A percentile compares a stretch with the other conserved stretches of the same genome.
Evolutionary conservation across 192 early-diverging fungal genomes (phyloP).

Genomic region (Phycomyces blakesleeanus): DNA sequence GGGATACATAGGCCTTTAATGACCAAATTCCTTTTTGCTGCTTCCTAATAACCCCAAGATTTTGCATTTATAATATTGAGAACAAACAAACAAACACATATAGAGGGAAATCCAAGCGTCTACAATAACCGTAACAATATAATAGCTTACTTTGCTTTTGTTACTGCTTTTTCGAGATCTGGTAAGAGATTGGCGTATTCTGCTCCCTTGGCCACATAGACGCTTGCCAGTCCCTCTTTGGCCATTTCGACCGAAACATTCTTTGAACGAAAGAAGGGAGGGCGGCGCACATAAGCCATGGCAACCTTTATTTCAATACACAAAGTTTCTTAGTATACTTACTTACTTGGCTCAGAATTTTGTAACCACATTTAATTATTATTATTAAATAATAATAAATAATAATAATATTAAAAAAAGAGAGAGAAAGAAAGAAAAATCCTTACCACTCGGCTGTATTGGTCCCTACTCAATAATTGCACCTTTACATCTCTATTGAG

Average conservation of each 20-base stretch:
- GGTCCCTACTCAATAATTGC: constrained; percentile 48
- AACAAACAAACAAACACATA: no score
- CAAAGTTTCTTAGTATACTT: no score
- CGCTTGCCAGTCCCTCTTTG: constrained; percentile 49
- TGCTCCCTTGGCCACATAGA: constrained; percentile 55
- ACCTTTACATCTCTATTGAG: constrained; percentile 44
- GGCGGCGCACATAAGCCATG: constrained; percentile 49
- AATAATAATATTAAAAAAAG: no score
- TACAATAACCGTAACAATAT: no score
- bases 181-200: constrained; percentile 49
- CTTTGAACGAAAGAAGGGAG: constrained; percentile 36
- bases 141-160: constrained; percentile 51
- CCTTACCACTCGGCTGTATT: constrained; percentile 58
- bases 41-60: constrained; percentile 10
- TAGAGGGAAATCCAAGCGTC: no score
- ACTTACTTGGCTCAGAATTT: no score
- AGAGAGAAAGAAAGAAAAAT: no score
- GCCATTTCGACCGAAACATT: constrained; percentile 64
- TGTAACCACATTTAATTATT: no score
- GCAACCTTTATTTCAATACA: constrained; percentile 39
- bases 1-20: constrained; percentile 38
- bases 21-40: constrained; percentile 49
- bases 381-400: no score
- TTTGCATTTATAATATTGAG: no score
- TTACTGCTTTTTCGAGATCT: constrained; percentile 43